Evolutionary conservation across 2,329 filamentous ascomycete species (phyloP).

Genomic region (Curvularia spicifera): DNA sequence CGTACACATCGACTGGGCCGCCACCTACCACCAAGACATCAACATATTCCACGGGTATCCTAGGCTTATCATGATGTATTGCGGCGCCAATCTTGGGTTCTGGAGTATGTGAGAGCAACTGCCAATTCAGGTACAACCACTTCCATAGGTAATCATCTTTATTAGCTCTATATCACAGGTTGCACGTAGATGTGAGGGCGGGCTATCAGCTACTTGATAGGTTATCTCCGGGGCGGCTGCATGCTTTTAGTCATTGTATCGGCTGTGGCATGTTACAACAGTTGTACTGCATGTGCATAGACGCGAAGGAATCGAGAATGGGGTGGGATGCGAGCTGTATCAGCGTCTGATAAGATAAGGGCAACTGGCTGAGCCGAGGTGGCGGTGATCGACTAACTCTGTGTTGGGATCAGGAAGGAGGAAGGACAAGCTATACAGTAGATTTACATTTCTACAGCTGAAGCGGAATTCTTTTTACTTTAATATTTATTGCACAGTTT

Average conservation of each 20-base stretch:
- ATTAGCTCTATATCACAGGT: background rate
- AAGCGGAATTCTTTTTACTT: background rate
- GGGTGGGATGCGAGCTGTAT: slow-evolving; percentile 4
- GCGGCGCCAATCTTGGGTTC: background rate
- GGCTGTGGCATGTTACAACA: background rate
- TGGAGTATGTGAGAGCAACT: background rate
- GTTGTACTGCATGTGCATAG: slow-evolving; percentile 2
- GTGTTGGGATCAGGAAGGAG: background rate
- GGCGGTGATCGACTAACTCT: background rate
- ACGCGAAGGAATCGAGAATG: slow-evolving; percentile 13
- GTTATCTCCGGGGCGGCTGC: background rate
- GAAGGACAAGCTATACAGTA: background rate
- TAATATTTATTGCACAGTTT: background rate
- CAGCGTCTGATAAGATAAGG: slow-evolving; percentile 14
- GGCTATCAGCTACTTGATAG: slow-evolving; percentile 3
- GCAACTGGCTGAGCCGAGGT: background rate
- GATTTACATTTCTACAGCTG: background rate
- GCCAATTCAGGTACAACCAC: slow-evolving; percentile 4
- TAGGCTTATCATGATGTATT: slow-evolving; percentile 15
- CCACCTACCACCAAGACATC: slow-evolving; percentile 44
- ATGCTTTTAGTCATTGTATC: slow-evolving; percentile 4
- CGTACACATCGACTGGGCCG: slow-evolving; percentile 53
- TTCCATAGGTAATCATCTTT: slow-evolving; percentile 11
- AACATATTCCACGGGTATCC: slow-evolving; percentile 19
- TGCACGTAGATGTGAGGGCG: background rate